Base-by-base conservation (phyloP, 192 early-diverging fungal genomes). In the Coemansia reversa region DNA sequence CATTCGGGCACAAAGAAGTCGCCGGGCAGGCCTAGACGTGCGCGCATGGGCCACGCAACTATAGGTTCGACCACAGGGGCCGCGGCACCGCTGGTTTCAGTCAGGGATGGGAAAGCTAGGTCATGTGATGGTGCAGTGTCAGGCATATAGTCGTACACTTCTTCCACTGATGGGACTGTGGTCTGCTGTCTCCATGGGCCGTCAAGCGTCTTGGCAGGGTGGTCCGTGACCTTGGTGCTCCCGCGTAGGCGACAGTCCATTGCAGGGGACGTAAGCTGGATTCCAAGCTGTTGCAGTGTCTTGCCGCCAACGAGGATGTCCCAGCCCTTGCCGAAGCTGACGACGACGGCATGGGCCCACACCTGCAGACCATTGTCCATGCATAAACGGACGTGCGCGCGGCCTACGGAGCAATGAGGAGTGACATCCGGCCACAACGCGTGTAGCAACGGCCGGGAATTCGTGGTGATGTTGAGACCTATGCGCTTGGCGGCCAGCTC, bases 1-100 rank as follows among this genome's bases (percentile, higher is more conserved):
- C 58, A 35, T 8, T 42, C 45, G 2, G 28, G 20, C 0, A 22
- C 22, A 25, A 67, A 67, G 51, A 54, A 67, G 14, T 20, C 65
- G 19, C 35, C 19, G 0, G 33, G 35, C 22, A 67, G 57, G 12
- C 57, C 65, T 7, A 67, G 49, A 5, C 11, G 28, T 20, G 51
- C 65, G 0, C 35, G 5, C 48, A 67, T 53, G n/a, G 51, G 51
- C 33, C 6, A 5, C 33, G 7, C 33, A 5, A 35, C 33, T 35
- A 35, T 7, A 11, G 33, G 33, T 5, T 35, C 7, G 11, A 5
- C 33, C 33, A 35, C 33, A 35, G 33, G 33, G 33, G 33, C 33
- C 33, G 33, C 7, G 33, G 33, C 7, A 11, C 33, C 33, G 6
- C 33, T 35, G 33, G 33, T 5, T 35, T 35, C 33, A 35, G 33